A percentile compares a stretch with the other conserved stretches of the same genome.
Conservation (phyloP, 2,329 filamentous ascomycete species). For the Xylariaceae sp. region DNA sequence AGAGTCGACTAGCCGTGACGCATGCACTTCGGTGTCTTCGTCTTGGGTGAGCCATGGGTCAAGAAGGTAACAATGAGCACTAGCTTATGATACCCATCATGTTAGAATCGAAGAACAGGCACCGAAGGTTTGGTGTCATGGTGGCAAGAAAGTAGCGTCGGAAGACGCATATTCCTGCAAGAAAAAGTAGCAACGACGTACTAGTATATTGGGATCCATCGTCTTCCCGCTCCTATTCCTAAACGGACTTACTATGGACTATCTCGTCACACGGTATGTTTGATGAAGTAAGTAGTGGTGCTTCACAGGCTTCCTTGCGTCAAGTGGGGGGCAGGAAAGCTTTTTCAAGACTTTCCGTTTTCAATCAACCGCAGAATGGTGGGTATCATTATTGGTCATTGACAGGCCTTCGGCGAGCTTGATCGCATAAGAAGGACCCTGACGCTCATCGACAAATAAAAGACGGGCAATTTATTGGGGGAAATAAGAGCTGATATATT, state of each 20-base stretch:
- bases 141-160: conserved; percentile 2
- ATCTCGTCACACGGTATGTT: conserved; percentile 1
- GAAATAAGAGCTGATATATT: conserved; percentile 9
- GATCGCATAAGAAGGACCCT: conserved; percentile 1
- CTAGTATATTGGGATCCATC: conserved; percentile 1
- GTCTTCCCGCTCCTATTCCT: not conserved
- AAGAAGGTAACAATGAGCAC: not conserved
- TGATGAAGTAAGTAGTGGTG: conserved; percentile 1
- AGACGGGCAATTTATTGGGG: conserved; percentile 6
- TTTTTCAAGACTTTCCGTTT: conserved; percentile 9
- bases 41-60: conserved; percentile 3
- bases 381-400: conserved; percentile 15
- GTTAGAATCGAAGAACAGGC: not conserved
- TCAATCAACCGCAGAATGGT: conserved; percentile 12
- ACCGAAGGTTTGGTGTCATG: not conserved
- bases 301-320: conserved; percentile 5
- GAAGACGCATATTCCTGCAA: not conserved
- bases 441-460: conserved; percentile 9
- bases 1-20: not conserved
- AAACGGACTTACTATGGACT: not conserved
- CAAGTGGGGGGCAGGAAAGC: conserved; percentile 5
- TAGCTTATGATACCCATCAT: not conserved
- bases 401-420: not conserved
- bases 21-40: not conserved
- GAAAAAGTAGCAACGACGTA: not conserved